A percentile compares a stretch with the other conserved stretches of the same genome.
These are phyloP conservation scores for Colletotrichum australisinense DNA, from an alignment of 2,329 filamentous ascomycete genomes.

Conservation along the genomic window DNA sequence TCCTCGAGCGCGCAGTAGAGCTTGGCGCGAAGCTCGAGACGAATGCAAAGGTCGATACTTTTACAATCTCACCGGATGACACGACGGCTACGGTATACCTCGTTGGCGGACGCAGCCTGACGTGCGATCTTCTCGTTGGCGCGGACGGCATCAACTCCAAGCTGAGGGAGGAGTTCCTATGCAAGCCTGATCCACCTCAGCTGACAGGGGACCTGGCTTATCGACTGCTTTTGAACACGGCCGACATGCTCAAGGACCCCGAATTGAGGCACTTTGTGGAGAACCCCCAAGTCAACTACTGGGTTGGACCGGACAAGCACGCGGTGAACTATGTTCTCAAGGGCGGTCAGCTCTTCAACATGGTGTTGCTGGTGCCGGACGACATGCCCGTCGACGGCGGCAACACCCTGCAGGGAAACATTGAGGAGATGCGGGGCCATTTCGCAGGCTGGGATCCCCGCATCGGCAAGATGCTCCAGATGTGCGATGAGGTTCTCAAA, in stretches of 20 bases:
- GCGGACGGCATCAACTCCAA: slow-evolving; percentile 57
- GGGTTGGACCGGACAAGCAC: slow-evolving; percentile 43
- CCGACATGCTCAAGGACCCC: slow-evolving; percentile 40
- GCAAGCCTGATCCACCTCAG: slow-evolving; percentile 33
- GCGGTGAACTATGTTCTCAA: slow-evolving; percentile 44
- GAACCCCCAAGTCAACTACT: slow-evolving; percentile 41
- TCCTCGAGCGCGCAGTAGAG: slow-evolving; percentile 29
- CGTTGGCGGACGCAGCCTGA: slow-evolving; percentile 41
- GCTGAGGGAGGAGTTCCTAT: slow-evolving; percentile 25
- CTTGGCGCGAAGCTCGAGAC: slow-evolving; percentile 29
- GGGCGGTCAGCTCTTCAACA: slow-evolving; percentile 42
- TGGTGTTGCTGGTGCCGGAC: slow-evolving; percentile 55
- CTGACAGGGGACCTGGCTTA: slow-evolving; percentile 44
- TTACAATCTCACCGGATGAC: slow-evolving; percentile 16
- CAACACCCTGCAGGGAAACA: slow-evolving; percentile 56
- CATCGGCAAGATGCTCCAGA: slow-evolving; percentile 64
- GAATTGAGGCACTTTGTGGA: slow-evolving; percentile 38
- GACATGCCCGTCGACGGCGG: slow-evolving; percentile 47
- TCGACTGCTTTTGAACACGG: slow-evolving; percentile 40
- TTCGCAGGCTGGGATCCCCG: slow-evolving; percentile 69
- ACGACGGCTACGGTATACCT: slow-evolving; percentile 23
- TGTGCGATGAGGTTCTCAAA: slow-evolving; percentile 69
- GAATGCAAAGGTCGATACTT: slow-evolving; percentile 29
- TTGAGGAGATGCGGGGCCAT: slow-evolving; percentile 59
- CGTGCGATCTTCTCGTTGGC: slow-evolving; percentile 53